These are phyloP conservation scores for Aspergillus sp. DNA, from an alignment of 2,329 filamentous ascomycete genomes.

Conservation along the genomic window DNA sequence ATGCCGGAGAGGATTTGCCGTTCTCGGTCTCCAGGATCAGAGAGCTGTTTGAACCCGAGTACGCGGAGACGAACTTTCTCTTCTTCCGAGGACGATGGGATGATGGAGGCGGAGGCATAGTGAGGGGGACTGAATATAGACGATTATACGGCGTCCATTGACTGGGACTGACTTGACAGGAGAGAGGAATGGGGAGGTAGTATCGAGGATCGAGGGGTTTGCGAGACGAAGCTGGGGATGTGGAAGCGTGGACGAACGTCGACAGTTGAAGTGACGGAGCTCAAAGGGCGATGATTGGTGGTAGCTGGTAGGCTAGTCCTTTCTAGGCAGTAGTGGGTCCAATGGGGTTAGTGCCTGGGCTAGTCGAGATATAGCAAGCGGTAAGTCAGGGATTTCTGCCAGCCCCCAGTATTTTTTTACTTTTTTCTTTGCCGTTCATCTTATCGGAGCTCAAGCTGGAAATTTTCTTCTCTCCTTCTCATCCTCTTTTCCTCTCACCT, in stretches of 20 bases:
- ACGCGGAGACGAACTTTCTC: constrained; percentile 34
- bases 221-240: not conserved
- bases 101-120: constrained; percentile 31
- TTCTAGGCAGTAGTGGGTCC: constrained; percentile 21
- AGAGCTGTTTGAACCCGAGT: constrained; percentile 41
- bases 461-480: constrained; percentile 20
- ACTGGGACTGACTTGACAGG: not conserved
- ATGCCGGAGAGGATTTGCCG: constrained; percentile 62
- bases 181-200: not conserved
- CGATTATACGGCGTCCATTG: constrained; percentile 24
- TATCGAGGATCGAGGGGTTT: not conserved
- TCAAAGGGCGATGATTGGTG: not conserved
- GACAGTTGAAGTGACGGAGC: not conserved
- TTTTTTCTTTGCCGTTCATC: constrained; percentile 16
- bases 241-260: not conserved
- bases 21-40: constrained; percentile 45
- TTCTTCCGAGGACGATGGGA: constrained; percentile 48
- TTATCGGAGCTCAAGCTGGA: constrained; percentile 30
- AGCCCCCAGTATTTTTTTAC: constrained; percentile 30
- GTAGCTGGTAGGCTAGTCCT: constrained; percentile 6
- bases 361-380: constrained; percentile 23
- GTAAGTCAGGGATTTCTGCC: constrained; percentile 29
- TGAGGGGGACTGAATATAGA: constrained; percentile 9
- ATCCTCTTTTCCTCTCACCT: constrained; percentile 15
- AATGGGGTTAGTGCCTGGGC: constrained; percentile 14